phyloP scores from a whole-genome alignment of 2,329 filamentous ascomycete species.

The Chaetothyriales sp. region DNA sequence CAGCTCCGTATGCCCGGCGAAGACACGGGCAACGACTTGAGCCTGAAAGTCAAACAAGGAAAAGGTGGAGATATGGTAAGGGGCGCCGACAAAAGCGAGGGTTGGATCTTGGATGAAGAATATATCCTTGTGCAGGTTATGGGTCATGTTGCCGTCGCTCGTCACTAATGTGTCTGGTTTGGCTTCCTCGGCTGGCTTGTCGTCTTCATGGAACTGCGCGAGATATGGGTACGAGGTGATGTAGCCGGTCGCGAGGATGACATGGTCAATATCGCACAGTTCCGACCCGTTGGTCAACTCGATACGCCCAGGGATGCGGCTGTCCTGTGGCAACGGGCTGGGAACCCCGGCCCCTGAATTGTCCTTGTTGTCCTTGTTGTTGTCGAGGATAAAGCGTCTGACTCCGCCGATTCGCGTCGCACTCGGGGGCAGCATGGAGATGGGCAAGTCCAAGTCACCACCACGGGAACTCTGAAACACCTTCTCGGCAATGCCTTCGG shows the following conservation, averaged over 20 bases:
- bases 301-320: conserved; percentile 35
- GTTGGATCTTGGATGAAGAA: conserved; percentile 56
- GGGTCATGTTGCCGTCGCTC: conserved; percentile 42
- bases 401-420: conserved; percentile 40
- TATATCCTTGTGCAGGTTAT: conserved; percentile 56
- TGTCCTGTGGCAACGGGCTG: conserved; percentile 5
- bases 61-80: conserved; percentile 52
- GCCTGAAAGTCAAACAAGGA: conserved; percentile 57
- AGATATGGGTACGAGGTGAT: conserved; percentile 53
- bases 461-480: conserved; percentile 44
- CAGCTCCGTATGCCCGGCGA: conserved; percentile 36
- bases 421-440: conserved; percentile 38
- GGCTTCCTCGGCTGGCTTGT: conserved; percentile 31
- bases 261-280: conserved; percentile 42
- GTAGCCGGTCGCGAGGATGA: conserved; percentile 56
- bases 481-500: conserved; percentile 29
- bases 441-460: conserved; percentile 44
- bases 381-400: conserved; percentile 27
- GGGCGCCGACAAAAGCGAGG: conserved; percentile 48
- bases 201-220: conserved; percentile 34
- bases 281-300: conserved; percentile 38
- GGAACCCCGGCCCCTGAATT: conserved; percentile 1
- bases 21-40: conserved; percentile 42
- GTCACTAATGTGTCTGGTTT: conserved; percentile 43
- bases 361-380: too few relatives aligned